Conservation (phyloP, 179 eudicot species). For the Beta lomatogona region DNA sequence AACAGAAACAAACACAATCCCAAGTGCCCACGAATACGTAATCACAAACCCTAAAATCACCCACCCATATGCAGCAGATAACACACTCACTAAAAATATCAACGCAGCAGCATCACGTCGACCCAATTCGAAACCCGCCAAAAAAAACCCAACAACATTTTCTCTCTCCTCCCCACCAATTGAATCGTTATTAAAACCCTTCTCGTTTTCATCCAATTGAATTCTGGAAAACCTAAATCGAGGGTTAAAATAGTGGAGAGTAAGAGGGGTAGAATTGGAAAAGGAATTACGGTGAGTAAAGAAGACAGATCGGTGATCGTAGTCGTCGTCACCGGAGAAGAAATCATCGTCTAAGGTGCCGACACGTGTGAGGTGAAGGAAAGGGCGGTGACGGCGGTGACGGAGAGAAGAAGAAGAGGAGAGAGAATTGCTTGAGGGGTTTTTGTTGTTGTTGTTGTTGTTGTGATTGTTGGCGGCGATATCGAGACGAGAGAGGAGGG, state of each 20-base stretch:
- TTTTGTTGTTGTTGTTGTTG: not conserved
- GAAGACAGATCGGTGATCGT: conserved; percentile 50
- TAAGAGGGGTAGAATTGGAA: conserved; percentile 40
- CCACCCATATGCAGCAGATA: conserved; percentile 82
- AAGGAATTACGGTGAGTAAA: conserved; percentile 32
- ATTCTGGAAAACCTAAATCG: conserved; percentile 46
- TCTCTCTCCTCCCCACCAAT: conserved; percentile 30
- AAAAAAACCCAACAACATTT: conserved; percentile 44
- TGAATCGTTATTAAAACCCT: conserved; percentile 1
- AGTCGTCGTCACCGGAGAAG: conserved; percentile 74
- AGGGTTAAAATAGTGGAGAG: conserved; percentile 44
- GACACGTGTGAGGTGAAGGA: conserved; percentile 81
- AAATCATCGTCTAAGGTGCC: conserved; percentile 93
- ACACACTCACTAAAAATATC: conserved; percentile 55
- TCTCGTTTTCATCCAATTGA: not conserved
- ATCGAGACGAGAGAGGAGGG: conserved; percentile 73
- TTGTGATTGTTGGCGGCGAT: conserved; percentile 30
- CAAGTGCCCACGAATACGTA: conserved; percentile 81
- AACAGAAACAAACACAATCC: conserved; percentile 66
- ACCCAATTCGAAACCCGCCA: conserved; percentile 64
- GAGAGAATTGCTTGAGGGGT: conserved; percentile 22
- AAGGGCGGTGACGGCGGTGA: conserved; percentile 69
- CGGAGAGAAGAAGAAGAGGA: conserved; percentile 34
- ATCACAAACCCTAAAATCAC: conserved; percentile 81
- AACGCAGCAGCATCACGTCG: conserved; percentile 61